Evolutionary conservation across 208 protist genomes (phyloP), one percentile per base, ranked within the genome.

Genomic region (Porcisia deanei): DNA sequence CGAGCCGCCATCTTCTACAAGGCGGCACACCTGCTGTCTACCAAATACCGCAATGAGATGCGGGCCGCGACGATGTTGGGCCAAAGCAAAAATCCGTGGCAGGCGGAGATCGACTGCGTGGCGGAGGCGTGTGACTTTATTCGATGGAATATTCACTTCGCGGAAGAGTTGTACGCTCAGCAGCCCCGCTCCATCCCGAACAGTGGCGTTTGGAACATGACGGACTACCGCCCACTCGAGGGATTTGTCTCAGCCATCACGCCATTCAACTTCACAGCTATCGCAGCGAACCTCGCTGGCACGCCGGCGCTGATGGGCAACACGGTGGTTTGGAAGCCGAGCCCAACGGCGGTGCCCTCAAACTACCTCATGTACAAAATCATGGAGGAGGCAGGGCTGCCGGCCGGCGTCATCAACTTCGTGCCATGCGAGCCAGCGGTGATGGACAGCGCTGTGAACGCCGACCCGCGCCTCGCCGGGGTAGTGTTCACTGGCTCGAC

Each of bases 261-360:
- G 39, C 98, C 98, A 18, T 99, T 99, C 83, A 99, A 99, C 88
- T 99, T 99, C 83, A 98, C 95, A n/a, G 98, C 98, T 25, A 99
- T 99, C 79, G 98, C 96, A 30, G 90, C 86, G 16, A 99, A 99
- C 88, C 89, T 99, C 37, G 86, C 89, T 41, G 93, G 89, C 12
- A 89, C 98, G 22, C 98, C 98, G 22, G 98, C 98, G 75, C 82
- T 99, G 71, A 99, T 99, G 97, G 98, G 98, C 79, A 99, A 99
- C 83, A 88, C 91, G 34, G 92, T 98, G 3, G 73, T 99, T 22
- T 99, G 98, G 98, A 99, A 99, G 84, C 98, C 98, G 64, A 94
- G 91, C 37, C 89, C 91, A 37, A 95, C 88, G 34, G 94, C 98
- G 14, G 86, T 99, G 12, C 83, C 88, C 39, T 94, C 91, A 25